Conservation (phyloP, 2,329 filamentous ascomycete genomes). For the Claviceps cyperi region DNA sequence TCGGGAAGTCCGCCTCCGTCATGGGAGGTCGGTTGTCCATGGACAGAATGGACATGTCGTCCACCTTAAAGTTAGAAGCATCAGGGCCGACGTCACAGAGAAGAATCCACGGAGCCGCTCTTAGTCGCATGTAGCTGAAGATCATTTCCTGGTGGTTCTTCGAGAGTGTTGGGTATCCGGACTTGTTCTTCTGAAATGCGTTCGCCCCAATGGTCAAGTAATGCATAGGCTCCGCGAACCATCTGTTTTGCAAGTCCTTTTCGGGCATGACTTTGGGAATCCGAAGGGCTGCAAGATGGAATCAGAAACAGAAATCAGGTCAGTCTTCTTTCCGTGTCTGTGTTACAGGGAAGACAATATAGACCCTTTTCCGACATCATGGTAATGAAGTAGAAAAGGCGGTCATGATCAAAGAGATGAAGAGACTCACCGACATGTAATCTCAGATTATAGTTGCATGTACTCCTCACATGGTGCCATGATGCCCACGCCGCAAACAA, state of each 20-base stretch:
- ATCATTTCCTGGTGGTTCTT: conserved; percentile 48
- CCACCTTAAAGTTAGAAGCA: conserved; percentile 16
- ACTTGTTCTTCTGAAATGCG: conserved; percentile 45
- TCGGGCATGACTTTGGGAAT: conserved; percentile 45
- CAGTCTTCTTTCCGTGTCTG: background rate
- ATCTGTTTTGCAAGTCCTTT: conserved; percentile 46
- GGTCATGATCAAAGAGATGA: background rate
- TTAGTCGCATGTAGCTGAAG: conserved; percentile 48
- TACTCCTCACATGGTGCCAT: conserved; percentile 75
- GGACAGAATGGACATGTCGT: conserved; percentile 11
- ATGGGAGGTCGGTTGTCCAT: conserved; percentile 17
- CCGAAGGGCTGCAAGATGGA: conserved; percentile 30
- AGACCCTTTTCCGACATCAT: background rate
- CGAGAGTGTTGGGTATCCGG: conserved; percentile 46
- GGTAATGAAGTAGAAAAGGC: background rate
- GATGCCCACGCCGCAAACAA: conserved; percentile 79
- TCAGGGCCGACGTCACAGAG: conserved; percentile 47
- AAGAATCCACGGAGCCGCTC: conserved; percentile 46
- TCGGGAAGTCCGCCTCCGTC: conserved; percentile 48
- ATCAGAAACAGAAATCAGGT: background rate
- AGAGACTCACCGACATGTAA: conserved; percentile 64
- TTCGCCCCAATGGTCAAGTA: conserved; percentile 40
- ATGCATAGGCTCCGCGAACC: conserved; percentile 56
- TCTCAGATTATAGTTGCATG: conserved; percentile 72
- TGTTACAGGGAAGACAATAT: background rate